Percentiles rank a stretch among this genome's conserved stretches.
phyloP scores from a whole-genome alignment of 306 rosid genomes.

The Adenanthera pavonina region DNA sequence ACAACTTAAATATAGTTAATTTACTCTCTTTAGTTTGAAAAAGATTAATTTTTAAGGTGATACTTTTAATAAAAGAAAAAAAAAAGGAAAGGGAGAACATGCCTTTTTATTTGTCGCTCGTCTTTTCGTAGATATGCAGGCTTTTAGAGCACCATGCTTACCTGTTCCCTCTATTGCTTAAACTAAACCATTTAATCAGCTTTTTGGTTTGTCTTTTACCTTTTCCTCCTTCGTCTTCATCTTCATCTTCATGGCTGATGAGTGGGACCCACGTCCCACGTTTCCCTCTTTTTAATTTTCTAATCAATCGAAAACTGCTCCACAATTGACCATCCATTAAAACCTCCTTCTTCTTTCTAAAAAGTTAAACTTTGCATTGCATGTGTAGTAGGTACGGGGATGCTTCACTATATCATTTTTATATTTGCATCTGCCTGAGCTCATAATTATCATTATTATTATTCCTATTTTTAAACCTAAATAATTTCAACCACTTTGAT shows the following conservation, averaged over 20 bases:
- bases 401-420: conserved; percentile 11
- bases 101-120: conserved; percentile 48
- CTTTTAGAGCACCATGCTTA: conserved; percentile 71
- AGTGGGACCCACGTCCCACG: conserved; percentile 43
- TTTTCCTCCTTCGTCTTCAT: conserved; percentile 4
- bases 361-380: background rate
- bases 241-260: conserved; percentile 38
- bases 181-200: conserved; percentile 40
- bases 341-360: background rate
- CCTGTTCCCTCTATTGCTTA: conserved; percentile 53
- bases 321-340: conserved; percentile 15
- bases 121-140: conserved; percentile 73
- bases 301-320: conserved; percentile 36
- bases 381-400: conserved; percentile 39
- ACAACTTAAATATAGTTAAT: no score
- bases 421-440: conserved; percentile 40
- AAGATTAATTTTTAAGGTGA: no score
- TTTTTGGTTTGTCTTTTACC: conserved; percentile 24
- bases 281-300: conserved; percentile 16
- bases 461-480: conserved; percentile 7
- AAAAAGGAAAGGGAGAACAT: conserved; percentile 50
- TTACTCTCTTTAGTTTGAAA: no score
- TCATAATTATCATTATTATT: background rate
- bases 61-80: background rate
- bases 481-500: conserved; percentile 19